Evolutionary conservation across 2,329 filamentous ascomycete genomes (phyloP).

Genomic region (Cytospora piceae): DNA sequence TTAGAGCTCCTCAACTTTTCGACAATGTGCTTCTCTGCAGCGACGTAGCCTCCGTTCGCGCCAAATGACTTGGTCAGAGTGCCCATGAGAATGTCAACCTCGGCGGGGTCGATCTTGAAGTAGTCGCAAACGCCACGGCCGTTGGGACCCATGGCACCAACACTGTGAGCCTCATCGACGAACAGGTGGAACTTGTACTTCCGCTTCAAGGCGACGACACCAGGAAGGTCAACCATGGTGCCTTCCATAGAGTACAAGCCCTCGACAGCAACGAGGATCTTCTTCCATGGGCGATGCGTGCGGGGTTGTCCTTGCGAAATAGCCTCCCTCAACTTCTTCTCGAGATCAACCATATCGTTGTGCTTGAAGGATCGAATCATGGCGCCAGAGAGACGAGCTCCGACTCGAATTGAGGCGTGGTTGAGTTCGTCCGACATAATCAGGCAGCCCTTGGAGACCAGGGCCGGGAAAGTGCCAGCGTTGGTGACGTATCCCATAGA

Average conservation of each 20-base stretch:
- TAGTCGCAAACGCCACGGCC: conserved; percentile 97
- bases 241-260: conserved; percentile 99
- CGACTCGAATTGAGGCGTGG: conserved; percentile 95
- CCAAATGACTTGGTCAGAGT: conserved; percentile 98
- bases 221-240: conserved; percentile 97
- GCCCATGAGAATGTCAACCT: conserved; percentile 96
- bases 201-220: conserved; percentile 82
- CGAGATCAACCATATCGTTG: conserved; percentile 90
- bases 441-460: conserved; percentile 90
- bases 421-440: conserved; percentile 98
- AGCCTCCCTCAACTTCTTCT: conserved; percentile 82
- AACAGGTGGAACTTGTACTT: conserved; percentile 98
- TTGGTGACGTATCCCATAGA: conserved; percentile 99
- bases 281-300: conserved; percentile 99
- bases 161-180: conserved; percentile 93
- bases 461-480: conserved; percentile 85
- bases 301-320: conserved; percentile 97
- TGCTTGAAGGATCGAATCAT: conserved; percentile 97
- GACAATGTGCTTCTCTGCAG: conserved; percentile 86
- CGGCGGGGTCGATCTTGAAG: conserved; percentile 84
- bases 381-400: conserved; percentile 89
- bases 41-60: conserved; percentile 95
- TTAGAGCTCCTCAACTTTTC: conserved; percentile 89
- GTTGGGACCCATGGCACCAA: conserved; percentile 85
- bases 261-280: conserved; percentile 95